Conservation (phyloP, 2,329 filamentous ascomycete species). For the Xylaria sp. region DNA sequence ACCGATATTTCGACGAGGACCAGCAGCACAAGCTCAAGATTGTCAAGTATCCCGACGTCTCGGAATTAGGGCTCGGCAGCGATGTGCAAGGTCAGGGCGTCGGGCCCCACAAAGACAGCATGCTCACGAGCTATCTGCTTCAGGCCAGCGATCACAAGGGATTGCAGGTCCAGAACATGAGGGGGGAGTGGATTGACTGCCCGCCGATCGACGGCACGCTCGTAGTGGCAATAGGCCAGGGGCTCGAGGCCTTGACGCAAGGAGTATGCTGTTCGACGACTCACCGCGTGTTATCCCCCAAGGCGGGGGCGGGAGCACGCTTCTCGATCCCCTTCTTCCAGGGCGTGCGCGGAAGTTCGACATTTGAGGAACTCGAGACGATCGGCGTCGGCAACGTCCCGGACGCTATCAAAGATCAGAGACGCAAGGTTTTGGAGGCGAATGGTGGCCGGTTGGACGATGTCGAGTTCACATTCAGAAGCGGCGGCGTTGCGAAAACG, state of each 20-base stretch:
- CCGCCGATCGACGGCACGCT: constrained; percentile 77
- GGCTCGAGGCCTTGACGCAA: constrained; percentile 81
- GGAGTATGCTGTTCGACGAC: constrained; percentile 84
- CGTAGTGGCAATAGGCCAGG: constrained; percentile 87
- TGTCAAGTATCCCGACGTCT: constrained; percentile 79
- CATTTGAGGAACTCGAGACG: constrained; percentile 75
- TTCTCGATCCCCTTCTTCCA: constrained; percentile 90
- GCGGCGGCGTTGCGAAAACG: constrained; percentile 67
- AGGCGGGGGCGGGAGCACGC: constrained; percentile 70
- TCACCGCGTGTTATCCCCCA: constrained; percentile 79
- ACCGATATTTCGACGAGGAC: constrained; percentile 75
- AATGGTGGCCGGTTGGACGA: constrained; percentile 68
- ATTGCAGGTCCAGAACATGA: constrained; percentile 81
- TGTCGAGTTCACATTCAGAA: constrained; percentile 85
- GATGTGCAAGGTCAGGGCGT: constrained; percentile 62
- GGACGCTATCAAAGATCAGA: constrained; percentile 65
- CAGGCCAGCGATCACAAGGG: constrained; percentile 79
- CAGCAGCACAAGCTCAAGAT: constrained; percentile 90
- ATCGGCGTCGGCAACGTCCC: constrained; percentile 65
- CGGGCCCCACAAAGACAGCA: constrained; percentile 83
- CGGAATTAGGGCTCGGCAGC: constrained; percentile 57
- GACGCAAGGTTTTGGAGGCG: constrained; percentile 61
- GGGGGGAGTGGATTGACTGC: constrained; percentile 81
- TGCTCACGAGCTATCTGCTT: constrained; percentile 81
- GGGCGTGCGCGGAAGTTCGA: constrained; percentile 78